Conservation (phyloP, 2,329 filamentous ascomycete species). For the Neoarthrinium moseri region DNA sequence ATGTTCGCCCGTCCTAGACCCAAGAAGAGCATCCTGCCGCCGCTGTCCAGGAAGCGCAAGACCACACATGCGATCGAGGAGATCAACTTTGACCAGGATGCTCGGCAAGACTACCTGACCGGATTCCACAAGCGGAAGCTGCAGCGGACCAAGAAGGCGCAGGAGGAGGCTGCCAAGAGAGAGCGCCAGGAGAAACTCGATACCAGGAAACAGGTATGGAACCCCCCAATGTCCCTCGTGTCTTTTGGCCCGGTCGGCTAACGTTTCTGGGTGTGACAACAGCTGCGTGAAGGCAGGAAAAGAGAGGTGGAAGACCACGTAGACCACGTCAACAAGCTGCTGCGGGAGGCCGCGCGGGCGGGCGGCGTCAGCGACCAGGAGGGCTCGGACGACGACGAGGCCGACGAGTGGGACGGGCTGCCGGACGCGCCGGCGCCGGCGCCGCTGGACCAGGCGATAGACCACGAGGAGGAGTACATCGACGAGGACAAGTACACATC, state of each 20-base stretch:
- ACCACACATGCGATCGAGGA: constrained; percentile 64
- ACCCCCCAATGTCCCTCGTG: constrained; percentile 10
- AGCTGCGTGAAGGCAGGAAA: constrained; percentile 84
- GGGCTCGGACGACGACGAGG: constrained; percentile 24
- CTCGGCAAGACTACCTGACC: constrained; percentile 83
- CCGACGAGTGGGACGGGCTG: constrained; percentile 63
- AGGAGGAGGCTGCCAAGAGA: constrained; percentile 75
- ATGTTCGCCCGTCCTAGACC: constrained; percentile 59
- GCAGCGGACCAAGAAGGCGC: constrained; percentile 79
- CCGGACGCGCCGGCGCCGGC: constrained; percentile 50
- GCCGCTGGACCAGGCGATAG: constrained; percentile 49
- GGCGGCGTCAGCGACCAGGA: constrained; percentile 33
- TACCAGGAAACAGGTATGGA: constrained; percentile 70
- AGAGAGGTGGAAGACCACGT: constrained; percentile 82
- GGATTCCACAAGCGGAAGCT: constrained; percentile 97
- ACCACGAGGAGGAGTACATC: constrained; percentile 90
- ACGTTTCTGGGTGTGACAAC: no score
- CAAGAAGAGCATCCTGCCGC: constrained; percentile 57
- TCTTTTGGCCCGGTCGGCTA: no score
- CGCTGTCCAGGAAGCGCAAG: constrained; percentile 67
- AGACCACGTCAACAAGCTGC: constrained; percentile 67
- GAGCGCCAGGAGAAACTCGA: constrained; percentile 75
- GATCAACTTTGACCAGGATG: constrained; percentile 78
- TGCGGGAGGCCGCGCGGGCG: constrained; percentile 60
- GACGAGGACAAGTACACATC: constrained; percentile 96